Conservation (phyloP, 2,329 filamentous ascomycete genomes). For the Biscogniauxia mediterranea region DNA sequence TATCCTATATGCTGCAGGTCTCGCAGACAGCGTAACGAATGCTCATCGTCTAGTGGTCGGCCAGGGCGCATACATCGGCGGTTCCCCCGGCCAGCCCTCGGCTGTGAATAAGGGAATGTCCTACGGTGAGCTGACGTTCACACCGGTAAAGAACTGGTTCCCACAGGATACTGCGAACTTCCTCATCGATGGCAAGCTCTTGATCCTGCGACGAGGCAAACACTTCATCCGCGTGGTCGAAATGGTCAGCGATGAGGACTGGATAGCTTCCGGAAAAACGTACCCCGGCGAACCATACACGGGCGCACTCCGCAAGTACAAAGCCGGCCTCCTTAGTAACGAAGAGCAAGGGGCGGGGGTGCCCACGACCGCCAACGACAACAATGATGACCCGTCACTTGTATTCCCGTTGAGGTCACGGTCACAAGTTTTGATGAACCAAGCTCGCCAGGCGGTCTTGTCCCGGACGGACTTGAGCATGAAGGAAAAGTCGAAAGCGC, state of each 20-base stretch:
- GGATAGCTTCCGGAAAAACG: slow-evolving; percentile 44
- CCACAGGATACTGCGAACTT: slow-evolving; percentile 57
- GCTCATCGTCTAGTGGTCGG: slow-evolving; percentile 56
- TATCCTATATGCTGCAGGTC: slow-evolving; percentile 59
- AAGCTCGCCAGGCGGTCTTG: too few relatives aligned
- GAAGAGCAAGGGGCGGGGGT: too few relatives aligned
- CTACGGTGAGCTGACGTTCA: slow-evolving; percentile 57
- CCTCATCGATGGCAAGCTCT: slow-evolving; percentile 56
- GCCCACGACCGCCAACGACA: slow-evolving; percentile 5
- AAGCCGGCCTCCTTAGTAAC: slow-evolving; percentile 22
- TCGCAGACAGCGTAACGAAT: slow-evolving; percentile 55
- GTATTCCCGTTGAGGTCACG: too few relatives aligned
- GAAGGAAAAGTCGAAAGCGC: too few relatives aligned
- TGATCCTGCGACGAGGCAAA: slow-evolving; percentile 63
- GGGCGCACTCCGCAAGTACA: slow-evolving; percentile 46
- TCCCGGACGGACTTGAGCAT: too few relatives aligned
- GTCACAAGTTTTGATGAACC: too few relatives aligned
- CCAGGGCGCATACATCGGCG: slow-evolving; percentile 61
- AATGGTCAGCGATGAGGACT: slow-evolving; percentile 56
- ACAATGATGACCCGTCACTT: not conserved
- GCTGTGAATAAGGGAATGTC: slow-evolving; percentile 36
- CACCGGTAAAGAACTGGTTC: slow-evolving; percentile 59
- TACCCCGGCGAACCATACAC: slow-evolving; percentile 55
- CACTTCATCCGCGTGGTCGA: slow-evolving; percentile 62
- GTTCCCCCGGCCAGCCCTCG: slow-evolving; percentile 39